These are phyloP conservation scores for Periconia digitata DNA, from an alignment of 2,329 filamentous ascomycete genomes.

Conservation along the genomic window DNA sequence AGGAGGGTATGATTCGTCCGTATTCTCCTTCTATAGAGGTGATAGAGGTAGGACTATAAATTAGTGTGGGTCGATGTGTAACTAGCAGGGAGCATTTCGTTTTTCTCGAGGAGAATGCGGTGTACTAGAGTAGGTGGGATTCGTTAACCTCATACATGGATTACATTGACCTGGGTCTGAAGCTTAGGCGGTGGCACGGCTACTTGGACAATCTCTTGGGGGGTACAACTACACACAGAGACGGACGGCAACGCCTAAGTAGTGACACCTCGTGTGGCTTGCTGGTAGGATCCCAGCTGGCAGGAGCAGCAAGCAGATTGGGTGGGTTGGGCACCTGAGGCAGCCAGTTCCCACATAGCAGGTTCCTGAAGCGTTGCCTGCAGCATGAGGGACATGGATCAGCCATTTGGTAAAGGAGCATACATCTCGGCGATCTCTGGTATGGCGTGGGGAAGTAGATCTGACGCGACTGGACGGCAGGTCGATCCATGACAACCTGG, in stretches of 20 bases:
- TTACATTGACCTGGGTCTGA: slow-evolving; percentile 12
- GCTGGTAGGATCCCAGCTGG: slow-evolving; percentile 15
- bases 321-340: slow-evolving; percentile 23
- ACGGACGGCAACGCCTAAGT: slow-evolving; percentile 23
- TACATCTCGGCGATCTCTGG: slow-evolving; percentile 29
- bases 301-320: slow-evolving; percentile 21
- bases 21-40: slow-evolving; percentile 14
- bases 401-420: slow-evolving; percentile 7
- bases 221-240: slow-evolving; percentile 26
- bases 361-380: slow-evolving; percentile 13
- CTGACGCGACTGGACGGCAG: slow-evolving; percentile 23
- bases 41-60: slow-evolving; percentile 32
- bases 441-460: slow-evolving; percentile 27
- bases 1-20: slow-evolving; percentile 27
- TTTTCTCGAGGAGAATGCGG: slow-evolving; percentile 27
- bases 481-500: slow-evolving; percentile 28
- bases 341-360: slow-evolving; percentile 20
- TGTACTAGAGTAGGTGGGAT: slow-evolving; percentile 29
- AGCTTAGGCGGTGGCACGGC: slow-evolving; percentile 23
- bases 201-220: slow-evolving; percentile 15
- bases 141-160: slow-evolving; percentile 24
- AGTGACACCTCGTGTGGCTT: slow-evolving; percentile 15
- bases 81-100: slow-evolving; percentile 27
- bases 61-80: slow-evolving; percentile 30
- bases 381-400: slow-evolving; percentile 16